Conservation (phyloP, 2,329 filamentous ascomycete species). For the Stagonosporopsis rhizophila region DNA sequence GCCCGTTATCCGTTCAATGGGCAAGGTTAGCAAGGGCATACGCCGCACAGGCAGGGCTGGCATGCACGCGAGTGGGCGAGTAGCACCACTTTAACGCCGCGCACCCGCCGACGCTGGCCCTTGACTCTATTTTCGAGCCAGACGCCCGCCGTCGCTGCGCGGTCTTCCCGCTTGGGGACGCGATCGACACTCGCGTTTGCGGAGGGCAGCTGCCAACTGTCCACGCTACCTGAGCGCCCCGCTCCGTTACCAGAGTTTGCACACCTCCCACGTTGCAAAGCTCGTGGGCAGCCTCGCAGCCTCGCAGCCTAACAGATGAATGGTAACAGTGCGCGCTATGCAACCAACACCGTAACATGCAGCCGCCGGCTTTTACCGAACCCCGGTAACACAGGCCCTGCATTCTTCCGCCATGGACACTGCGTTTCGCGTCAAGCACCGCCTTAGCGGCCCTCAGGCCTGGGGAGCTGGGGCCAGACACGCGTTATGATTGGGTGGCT, state of each 20-base stretch:
- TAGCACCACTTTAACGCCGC: constrained; percentile 20
- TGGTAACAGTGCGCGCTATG: constrained; percentile 1
- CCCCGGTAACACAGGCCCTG: constrained; percentile 1
- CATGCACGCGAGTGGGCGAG: constrained; percentile 6
- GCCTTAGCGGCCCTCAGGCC: constrained; percentile 16
- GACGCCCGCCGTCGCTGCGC: constrained; percentile 5
- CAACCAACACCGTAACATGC: constrained; percentile 10
- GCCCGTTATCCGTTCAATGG: constrained; percentile 13
- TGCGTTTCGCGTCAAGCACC: constrained; percentile 12
- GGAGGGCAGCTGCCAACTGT: constrained; percentile 13
- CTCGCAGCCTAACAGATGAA: neutral
- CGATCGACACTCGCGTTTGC: constrained; percentile 20
- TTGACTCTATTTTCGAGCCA: constrained; percentile 14
- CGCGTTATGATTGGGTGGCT: constrained; percentile 2
- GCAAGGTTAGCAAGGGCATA: constrained; percentile 13
- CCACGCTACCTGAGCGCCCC: constrained; percentile 16
- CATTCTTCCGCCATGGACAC: constrained; percentile 7
- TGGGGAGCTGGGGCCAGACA: constrained; percentile 7
- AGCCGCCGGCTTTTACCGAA: constrained; percentile 1
- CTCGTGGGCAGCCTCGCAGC: constrained; percentile 2
- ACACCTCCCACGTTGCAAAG: neutral
- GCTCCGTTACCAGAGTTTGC: constrained; percentile 9
- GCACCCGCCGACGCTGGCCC: constrained; percentile 14
- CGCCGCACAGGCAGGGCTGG: constrained; percentile 15
- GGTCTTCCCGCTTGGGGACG: constrained; percentile 15